Evolutionary conservation across 2,329 filamentous ascomycete species (phyloP).

Genomic region (Penicillium vulpinum): DNA sequence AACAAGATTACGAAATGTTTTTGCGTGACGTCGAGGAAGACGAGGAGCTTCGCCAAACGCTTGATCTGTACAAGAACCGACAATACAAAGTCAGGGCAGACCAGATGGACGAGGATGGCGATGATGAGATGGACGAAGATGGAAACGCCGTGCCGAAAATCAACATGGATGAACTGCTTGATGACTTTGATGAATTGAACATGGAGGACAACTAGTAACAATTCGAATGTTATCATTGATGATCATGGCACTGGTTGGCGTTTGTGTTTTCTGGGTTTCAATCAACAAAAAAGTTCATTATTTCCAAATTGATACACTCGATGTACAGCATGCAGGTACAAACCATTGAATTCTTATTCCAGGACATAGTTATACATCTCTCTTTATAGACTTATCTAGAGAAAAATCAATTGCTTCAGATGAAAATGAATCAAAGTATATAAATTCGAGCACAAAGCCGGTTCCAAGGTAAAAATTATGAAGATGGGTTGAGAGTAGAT

Average conservation of each 20-base stretch:
- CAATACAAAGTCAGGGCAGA: conserved; percentile 44
- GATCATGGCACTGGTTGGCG: conserved; percentile 29
- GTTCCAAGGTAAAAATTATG: no score
- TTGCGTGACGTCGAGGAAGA: conserved; percentile 96
- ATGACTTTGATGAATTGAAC: conserved; percentile 32
- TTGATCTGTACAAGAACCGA: conserved; percentile 76
- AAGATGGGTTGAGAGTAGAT: neutral
- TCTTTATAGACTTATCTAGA: no score
- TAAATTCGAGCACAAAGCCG: neutral
- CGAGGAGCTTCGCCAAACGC: conserved; percentile 75
- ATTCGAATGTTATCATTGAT: conserved; percentile 25
- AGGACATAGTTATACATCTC: neutral
- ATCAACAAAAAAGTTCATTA: conserved; percentile 14
- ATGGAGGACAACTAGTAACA: conserved; percentile 56
- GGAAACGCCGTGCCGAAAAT: conserved; percentile 63
- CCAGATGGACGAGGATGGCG: conserved; percentile 48
- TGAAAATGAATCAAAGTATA: neutral
- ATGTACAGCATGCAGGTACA: neutral
- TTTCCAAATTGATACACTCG: conserved; percentile 16
- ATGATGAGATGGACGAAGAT: conserved; percentile 63
- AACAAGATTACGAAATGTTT: conserved; percentile 96
- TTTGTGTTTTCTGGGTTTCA: conserved; percentile 18
- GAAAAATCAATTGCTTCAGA: neutral
- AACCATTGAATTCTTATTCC: neutral
- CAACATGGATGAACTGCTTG: conserved; percentile 62